A percentile compares a stretch with the other conserved stretches of the same genome.
Conservation (phyloP, 129 eudicot species). For the Lactuca saligna region DNA sequence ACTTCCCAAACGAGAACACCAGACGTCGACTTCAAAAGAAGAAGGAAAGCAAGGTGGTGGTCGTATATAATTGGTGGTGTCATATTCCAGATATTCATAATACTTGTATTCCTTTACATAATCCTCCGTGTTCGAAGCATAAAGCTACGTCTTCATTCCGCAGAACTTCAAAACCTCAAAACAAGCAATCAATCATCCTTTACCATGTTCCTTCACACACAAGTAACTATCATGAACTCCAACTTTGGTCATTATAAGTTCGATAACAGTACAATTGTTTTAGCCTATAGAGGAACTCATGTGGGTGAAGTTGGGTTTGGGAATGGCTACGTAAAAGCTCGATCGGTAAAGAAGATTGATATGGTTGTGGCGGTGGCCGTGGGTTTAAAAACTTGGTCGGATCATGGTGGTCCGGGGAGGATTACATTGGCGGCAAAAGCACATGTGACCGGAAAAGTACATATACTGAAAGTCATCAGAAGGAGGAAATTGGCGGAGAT, state of each 20-base stretch:
- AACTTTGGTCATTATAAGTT: constrained; percentile 39
- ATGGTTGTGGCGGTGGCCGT: constrained; percentile 13
- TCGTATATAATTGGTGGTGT: constrained; percentile 25
- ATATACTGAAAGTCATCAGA: constrained; percentile 11
- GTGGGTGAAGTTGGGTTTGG: constrained; percentile 25
- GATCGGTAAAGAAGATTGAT: constrained; percentile 30
- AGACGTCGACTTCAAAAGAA: constrained; percentile 17
- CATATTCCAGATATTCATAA: constrained; percentile 26
- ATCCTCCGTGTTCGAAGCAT: constrained; percentile 29
- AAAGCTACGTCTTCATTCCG: constrained; percentile 26
- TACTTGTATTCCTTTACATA: constrained; percentile 23
- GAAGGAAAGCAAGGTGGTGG: constrained; percentile 21
- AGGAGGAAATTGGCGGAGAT: constrained; percentile 21
- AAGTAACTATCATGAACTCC: constrained; percentile 28
- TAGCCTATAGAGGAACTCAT: constrained; percentile 21
- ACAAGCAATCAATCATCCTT: constrained; percentile 8
- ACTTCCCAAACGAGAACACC: not conserved
- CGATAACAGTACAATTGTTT: constrained; percentile 10
- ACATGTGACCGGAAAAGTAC: constrained; percentile 22
- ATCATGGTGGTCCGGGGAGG: constrained; percentile 18
- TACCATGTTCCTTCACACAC: constrained; percentile 16
- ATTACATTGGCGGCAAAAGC: constrained; percentile 5
- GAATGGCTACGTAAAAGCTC: constrained; percentile 4
- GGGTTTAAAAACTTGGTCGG: not conserved
- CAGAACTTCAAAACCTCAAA: not conserved